A percentile compares a stretch with the other conserved stretches of the same genome.
phyloP scores from a whole-genome alignment of 108 stramenopile genomes.

The Conticribra guillardii region DNA sequence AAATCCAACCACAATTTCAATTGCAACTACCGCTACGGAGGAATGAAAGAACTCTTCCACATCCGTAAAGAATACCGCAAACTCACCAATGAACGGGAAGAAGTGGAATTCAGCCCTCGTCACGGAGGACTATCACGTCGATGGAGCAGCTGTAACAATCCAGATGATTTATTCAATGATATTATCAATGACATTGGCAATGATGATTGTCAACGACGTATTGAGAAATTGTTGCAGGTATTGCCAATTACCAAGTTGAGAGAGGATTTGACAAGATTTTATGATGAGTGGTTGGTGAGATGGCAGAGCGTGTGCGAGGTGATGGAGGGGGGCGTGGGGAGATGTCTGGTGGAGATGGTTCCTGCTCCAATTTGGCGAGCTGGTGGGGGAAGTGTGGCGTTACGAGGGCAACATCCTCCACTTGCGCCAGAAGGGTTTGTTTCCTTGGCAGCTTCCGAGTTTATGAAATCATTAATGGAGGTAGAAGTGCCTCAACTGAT shows the following conservation, averaged over 20 bases:
- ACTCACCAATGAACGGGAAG: slow-evolving; percentile 10
- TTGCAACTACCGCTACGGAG: slow-evolving; percentile 41
- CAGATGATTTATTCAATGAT: slow-evolving; percentile 22
- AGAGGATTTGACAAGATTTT: slow-evolving; percentile 56
- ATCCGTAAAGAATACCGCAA: slow-evolving; percentile 52
- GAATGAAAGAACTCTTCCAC: slow-evolving; percentile 57
- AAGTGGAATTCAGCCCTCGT: too few species aligned
- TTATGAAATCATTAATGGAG: slow-evolving; percentile 32
- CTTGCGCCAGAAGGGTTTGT: slow-evolving; percentile 34
- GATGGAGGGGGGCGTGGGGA: slow-evolving; percentile 55
- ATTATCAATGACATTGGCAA: slow-evolving; percentile 27
- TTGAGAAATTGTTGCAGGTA: slow-evolving; percentile 40
- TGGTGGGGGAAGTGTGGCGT: background rate
- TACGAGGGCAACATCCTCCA: slow-evolving; percentile 47
- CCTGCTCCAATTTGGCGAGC: slow-evolving; percentile 52
- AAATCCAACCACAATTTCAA: background rate
- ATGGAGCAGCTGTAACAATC: slow-evolving; percentile 21
- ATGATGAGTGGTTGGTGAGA: slow-evolving; percentile 55
- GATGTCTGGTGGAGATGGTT: slow-evolving; percentile 65
- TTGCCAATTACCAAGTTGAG: slow-evolving; percentile 66
- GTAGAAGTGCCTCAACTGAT: slow-evolving; percentile 20
- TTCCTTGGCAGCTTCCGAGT: slow-evolving; percentile 42
- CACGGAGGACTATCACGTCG: background rate
- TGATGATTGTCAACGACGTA: slow-evolving; percentile 28
- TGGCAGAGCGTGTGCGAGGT: slow-evolving; percentile 41